Conservation (phyloP, 1,284 basidiomycete species). For the Mycena sp. region DNA sequence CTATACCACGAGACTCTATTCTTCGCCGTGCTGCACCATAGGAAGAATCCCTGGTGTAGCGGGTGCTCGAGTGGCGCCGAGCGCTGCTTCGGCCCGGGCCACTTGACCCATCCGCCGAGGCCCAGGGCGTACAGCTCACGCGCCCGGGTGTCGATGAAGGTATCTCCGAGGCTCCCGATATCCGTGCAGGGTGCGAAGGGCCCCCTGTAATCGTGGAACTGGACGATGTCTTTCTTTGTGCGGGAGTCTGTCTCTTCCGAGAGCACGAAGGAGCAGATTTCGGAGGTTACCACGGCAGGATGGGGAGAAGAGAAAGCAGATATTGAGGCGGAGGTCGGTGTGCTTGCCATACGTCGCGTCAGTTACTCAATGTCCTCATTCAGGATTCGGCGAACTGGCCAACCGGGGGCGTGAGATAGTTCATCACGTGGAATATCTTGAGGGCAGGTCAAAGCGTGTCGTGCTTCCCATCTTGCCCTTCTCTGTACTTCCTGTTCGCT, state of each 20-base stretch:
- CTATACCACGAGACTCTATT: neutral
- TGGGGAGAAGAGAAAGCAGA: no score
- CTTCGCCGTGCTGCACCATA: constrained; percentile 2
- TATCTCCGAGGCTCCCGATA: constrained; percentile 20
- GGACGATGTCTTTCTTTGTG: neutral
- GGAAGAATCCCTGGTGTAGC: neutral
- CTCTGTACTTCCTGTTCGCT: no score
- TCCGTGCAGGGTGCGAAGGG: neutral
- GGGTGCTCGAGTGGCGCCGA: constrained; percentile 10
- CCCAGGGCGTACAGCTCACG: constrained; percentile 14
- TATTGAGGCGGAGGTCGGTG: no score
- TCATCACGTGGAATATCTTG: no score
- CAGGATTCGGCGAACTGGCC: no score
- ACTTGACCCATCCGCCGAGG: constrained; percentile 12
- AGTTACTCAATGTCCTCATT: no score
- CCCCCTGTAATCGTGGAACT: constrained; percentile 13
- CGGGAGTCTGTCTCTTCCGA: neutral
- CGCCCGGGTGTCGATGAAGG: constrained; percentile 12
- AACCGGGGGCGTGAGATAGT: no score
- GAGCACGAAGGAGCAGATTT: neutral
- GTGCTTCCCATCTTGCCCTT: no score
- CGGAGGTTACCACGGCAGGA: no score
- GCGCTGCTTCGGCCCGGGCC: constrained; percentile 12
- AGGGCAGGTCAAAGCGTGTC: no score
- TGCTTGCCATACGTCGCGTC: no score